Base-by-base conservation (phyloP, 768 basidiomycete genomes). In the Calocybe cyanea region DNA sequence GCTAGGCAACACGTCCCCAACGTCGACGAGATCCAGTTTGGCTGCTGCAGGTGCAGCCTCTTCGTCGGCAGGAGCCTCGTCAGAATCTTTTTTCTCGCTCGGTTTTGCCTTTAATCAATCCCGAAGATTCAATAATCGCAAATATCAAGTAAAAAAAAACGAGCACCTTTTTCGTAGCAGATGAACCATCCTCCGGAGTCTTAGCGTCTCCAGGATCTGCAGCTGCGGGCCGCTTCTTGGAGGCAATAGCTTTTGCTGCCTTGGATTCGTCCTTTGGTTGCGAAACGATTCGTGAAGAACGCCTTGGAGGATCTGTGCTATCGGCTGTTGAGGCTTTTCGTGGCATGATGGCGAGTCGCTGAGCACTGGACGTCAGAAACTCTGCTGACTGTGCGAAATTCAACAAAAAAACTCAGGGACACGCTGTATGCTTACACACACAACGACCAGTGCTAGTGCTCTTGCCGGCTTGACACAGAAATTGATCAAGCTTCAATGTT, bases 1-100 rank as follows among this genome's bases (percentile, higher is more conserved):
- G 9, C 77, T 76, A 2, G 92, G 92, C 35, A 96, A 68, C 23
- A 67, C 65, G 50, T 86, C 89, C 5, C 92, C 94, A 25, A 91
- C 67, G 50, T 87, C 75, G 50, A 94, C 73, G 1, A 64, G 41
- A 21, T 64, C 56, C 23, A 71, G 55, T 13, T 57, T 55, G 19
- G 42, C 51, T 19, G 49, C 56, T 33, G 55, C 56, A 24, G 31
- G 9, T n/a, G n/a, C n/a, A n/a, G 56, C 60, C 38, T 50, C 57
- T 6, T 46, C 59, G 45, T 48, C 51, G 28, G 46, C 47, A 18
- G 38, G 48, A 19, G 38, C 53, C 23, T 55, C 55, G 36, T 58
- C 57, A 21, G 49, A 58, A 41, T 52, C 58, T 24, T 62, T 60
- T 11, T 63, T 62, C 38, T 57, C 56, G 44, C 58, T 61, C 17